Conservation (phyloP, 1,139 yeast genomes). For the Yamadazyma blattariae region DNA sequence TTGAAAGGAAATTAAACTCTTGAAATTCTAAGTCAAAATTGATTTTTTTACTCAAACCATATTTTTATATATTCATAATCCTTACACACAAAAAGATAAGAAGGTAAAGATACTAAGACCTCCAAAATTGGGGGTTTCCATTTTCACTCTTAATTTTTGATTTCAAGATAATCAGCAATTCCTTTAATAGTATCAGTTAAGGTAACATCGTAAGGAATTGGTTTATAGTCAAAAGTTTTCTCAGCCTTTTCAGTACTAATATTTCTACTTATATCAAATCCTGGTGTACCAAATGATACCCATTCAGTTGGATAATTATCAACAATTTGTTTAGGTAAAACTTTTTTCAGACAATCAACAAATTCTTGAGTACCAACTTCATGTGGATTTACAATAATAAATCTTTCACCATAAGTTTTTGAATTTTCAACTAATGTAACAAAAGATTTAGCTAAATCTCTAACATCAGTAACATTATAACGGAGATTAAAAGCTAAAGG, state of each 20-base stretch:
- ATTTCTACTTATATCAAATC: background rate
- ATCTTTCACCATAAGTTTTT: slow-evolving; percentile 13
- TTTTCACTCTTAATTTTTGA: too few relatives aligned
- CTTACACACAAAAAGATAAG: too few relatives aligned
- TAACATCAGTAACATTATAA: slow-evolving; percentile 15
- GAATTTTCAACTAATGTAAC: slow-evolving; percentile 12
- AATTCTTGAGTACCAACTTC: background rate
- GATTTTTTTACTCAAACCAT: too few relatives aligned
- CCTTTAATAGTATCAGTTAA: background rate
- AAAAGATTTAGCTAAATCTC: slow-evolving; percentile 18
- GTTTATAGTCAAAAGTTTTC: background rate
- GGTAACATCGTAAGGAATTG: background rate
- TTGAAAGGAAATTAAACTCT: too few relatives aligned
- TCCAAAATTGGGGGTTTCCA: too few relatives aligned
- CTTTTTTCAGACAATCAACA: background rate
- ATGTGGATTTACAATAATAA: slow-evolving; percentile 6
- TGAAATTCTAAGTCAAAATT: too few relatives aligned
- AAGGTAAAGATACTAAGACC: too few relatives aligned
- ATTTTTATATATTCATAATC: too few relatives aligned
- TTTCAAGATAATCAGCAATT: background rate
- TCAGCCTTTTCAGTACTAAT: background rate
- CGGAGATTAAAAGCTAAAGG: background rate
- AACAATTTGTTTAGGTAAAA: background rate
- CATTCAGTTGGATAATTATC: slow-evolving; percentile 1
- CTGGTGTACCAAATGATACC: background rate